Conservation (phyloP, 2,329 filamentous ascomycete genomes). For the Neofusicoccum parvum region DNA sequence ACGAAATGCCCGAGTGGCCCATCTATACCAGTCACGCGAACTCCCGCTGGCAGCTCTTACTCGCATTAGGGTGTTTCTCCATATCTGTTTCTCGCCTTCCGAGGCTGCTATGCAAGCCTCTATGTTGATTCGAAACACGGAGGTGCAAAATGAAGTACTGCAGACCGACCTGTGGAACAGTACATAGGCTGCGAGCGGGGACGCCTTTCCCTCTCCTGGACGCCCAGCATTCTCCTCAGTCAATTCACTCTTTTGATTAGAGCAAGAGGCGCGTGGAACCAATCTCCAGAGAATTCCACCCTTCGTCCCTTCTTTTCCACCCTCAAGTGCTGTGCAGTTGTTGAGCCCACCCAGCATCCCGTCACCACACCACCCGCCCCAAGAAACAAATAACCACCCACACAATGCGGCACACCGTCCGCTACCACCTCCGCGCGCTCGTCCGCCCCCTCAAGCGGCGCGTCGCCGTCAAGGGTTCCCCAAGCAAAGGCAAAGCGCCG, state of each 20-base stretch:
- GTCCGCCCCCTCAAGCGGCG: constrained; percentile 6
- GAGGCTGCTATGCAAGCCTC: not conserved
- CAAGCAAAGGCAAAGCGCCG: not conserved
- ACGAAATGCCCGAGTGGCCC: not conserved
- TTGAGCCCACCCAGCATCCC: no score
- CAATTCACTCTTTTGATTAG: not conserved
- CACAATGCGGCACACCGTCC: not conserved
- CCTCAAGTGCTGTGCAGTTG: not conserved
- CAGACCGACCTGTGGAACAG: not conserved
- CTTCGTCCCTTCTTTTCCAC: not conserved
- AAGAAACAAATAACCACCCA: not conserved
- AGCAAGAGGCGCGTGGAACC: not conserved
- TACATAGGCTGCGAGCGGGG: not conserved
- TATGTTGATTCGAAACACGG: constrained; percentile 6
- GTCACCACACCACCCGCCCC: not conserved
- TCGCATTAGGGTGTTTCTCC: constrained; percentile 5
- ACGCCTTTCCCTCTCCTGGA: not conserved
- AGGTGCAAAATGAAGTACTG: not conserved
- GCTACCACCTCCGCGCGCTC: constrained; percentile 7
- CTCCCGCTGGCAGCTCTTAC: not conserved
- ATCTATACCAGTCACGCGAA: not conserved
- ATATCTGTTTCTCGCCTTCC: not conserved
- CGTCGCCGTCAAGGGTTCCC: not conserved
- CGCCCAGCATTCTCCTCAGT: not conserved
- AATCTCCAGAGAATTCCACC: not conserved